Conservation (phyloP, 1,284 basidiomycete species). For the Ganoderma meredithae region DNA sequence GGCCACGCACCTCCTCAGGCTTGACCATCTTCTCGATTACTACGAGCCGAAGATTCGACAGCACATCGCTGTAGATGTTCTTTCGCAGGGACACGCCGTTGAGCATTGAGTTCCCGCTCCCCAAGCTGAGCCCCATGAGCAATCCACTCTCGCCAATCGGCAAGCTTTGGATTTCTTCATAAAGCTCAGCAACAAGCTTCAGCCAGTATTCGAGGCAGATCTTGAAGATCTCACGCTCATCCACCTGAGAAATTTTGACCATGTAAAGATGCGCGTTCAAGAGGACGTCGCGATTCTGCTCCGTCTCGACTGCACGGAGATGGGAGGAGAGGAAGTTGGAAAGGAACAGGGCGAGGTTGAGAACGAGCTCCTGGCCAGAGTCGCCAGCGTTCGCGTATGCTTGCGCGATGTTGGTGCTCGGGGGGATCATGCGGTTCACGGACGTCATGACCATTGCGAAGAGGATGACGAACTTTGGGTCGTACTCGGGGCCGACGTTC, state of each 20-base stretch:
- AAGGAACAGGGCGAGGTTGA: conserved; percentile 97
- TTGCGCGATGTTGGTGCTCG: conserved; percentile 92
- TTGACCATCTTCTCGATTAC: conserved; percentile 99
- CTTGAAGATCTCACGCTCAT: conserved; percentile 99
- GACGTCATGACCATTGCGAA: conserved; percentile 99
- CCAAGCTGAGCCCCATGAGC: conserved; percentile 92
- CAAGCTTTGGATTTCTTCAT: conserved; percentile 94
- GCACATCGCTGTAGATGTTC: conserved; percentile 94
- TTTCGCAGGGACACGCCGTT: conserved; percentile 87
- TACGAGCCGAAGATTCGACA: conserved; percentile 94
- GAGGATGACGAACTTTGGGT: conserved; percentile 96
- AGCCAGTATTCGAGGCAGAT: conserved; percentile 99
- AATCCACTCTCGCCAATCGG: conserved; percentile 95
- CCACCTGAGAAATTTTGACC: conserved; percentile 98
- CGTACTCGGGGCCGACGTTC: conserved; percentile 97
- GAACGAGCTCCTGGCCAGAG: conserved; percentile 95
- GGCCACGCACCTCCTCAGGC: conserved; percentile 88
- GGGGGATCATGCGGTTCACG: conserved; percentile 97
- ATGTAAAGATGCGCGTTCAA: conserved; percentile 98
- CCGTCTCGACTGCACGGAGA: conserved; percentile 91
- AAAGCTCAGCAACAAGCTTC: conserved; percentile 98
- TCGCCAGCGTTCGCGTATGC: conserved; percentile 94
- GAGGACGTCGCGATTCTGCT: conserved; percentile 91
- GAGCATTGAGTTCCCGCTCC: conserved; percentile 71
- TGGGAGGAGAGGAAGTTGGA: conserved; percentile 96